A percentile compares a stretch with the other conserved stretches of the same genome.
phyloP scores from a whole-genome alignment of 495 filamentous ascomycete genomes.

The Aspergillus leporis region DNA sequence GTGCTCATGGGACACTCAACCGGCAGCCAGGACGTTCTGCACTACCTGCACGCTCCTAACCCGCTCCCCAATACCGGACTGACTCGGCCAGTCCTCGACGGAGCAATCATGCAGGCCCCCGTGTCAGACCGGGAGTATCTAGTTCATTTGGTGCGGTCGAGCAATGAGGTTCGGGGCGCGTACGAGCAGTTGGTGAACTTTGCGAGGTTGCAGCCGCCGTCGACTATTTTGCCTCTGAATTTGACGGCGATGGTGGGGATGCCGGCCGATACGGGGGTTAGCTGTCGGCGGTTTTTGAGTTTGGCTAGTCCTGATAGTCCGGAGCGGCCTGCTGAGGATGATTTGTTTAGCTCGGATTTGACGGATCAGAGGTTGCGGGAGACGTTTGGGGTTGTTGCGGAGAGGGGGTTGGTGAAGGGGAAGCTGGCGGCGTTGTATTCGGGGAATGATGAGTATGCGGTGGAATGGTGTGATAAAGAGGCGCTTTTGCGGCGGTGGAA shows the following conservation, averaged over 20 bases:
- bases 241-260: slow-evolving; percentile 47
- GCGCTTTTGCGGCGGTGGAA: slow-evolving; percentile 65
- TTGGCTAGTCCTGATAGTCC: slow-evolving; percentile 58
- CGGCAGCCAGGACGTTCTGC: slow-evolving; percentile 84
- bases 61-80: slow-evolving; percentile 27
- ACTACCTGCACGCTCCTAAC: slow-evolving; percentile 58
- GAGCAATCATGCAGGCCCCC: slow-evolving; percentile 79
- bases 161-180: slow-evolving; percentile 32
- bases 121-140: slow-evolving; percentile 77
- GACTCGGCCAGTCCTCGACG: slow-evolving; percentile 59
- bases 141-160: slow-evolving; percentile 25
- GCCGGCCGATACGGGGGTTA: slow-evolving; percentile 56
- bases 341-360: slow-evolving; percentile 85
- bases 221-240: slow-evolving; percentile 56
- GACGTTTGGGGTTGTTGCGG: slow-evolving; percentile 65
- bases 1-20: slow-evolving; percentile 87
- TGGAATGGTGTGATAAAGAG: slow-evolving; percentile 60
- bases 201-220: slow-evolving; percentile 43
- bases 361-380: slow-evolving; percentile 53
- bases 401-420: slow-evolving; percentile 53
- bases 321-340: slow-evolving; percentile 68
- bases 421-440: slow-evolving; percentile 60
- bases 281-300: slow-evolving; percentile 59
- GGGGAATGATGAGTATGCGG: slow-evolving; percentile 71
- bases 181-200: slow-evolving; percentile 53